Base-by-base conservation (phyloP, 2,329 filamentous ascomycete species). In the Neonectria hederae region DNA sequence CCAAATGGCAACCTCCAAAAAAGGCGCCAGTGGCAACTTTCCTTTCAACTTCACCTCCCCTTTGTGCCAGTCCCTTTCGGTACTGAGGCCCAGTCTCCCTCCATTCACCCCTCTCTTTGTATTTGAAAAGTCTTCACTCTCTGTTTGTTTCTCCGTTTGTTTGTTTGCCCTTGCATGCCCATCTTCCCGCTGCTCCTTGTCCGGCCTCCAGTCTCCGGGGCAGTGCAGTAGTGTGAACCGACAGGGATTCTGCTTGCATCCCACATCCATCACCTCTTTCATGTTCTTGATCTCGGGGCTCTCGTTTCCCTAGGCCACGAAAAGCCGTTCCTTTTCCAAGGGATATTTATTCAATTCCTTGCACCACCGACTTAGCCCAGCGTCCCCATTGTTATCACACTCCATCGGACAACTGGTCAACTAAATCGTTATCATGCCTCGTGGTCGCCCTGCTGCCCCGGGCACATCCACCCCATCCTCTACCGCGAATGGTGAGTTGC, bases 21-120 rank as follows among this genome's bases (percentile, higher is more conserved):
- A 73, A 69, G 68, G 68, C 72, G 66, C 62, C 63, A 62, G 69
- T 76, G 72, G 71, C 74, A 71, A 76, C 57, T 64, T 70, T 66
- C 71, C 63, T 54, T 67, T 26, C 46, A 59, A 51, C 59, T 49
- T 55, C 53, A 57, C 62, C 49, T 56, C 49, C 26, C 54, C 60
- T 61, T 45, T 51, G 28, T 54, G 51, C 32, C 51, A 40, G 40
- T 52, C 48, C 17, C 54, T 43, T 26, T 59, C 53, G 9, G 42
- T 17, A 26, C 42, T 14, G 48, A 51, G 24, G 11, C 40, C 14
- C 54, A 42, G 42, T 38, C 35, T 38, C 35, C 35, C 35, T 38
- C n/a, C n/a, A n/a, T 38, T 13, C 4, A 8, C 35, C 35, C 28
- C 35, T 35, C 28, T 19, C 14, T 38, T 55, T 28, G 30, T 51